Base-by-base conservation (phyloP, 805 yeast species). In the Naumovozyma castellii region DNA sequence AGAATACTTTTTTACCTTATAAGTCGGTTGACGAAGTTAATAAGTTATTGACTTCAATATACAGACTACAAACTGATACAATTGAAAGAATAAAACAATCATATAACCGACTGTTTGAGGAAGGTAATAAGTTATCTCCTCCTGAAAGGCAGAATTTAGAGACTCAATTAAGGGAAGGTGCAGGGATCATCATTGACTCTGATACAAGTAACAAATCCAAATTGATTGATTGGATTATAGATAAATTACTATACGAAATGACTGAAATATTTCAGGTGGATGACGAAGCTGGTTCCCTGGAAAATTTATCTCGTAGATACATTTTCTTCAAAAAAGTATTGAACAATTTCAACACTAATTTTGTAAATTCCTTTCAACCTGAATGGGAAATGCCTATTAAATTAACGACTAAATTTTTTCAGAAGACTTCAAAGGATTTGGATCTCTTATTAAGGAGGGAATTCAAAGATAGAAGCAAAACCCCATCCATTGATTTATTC, bases 221-320 rank as follows among this genome's bases (percentile, higher is more conserved):
- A 51, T 67, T 90, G 35, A 61, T 77, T 6, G 74, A 71, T 35
- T 85, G 94, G 90, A 84, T 82, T 58, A 73, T 83, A 43, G 75
- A 73, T 41, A 69, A 69, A 28, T 78, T 81, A 45, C 66, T 92
- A 39, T 73, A 73, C 51, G 97, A 90, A 51, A 76, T 90, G 34
- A 72, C 72, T 28, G 65, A 75, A 17, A 85, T 92, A 9, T 92
- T 92, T 62, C 73, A 76, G 39, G 69, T 78, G 8, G 70, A 77
- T 12, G 97, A 87, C 50, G 98, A 92, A 61, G 98, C 98, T 0
- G 97, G 97, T 1, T 81, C 94, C 4, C 64, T 92, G 43, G 98
- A 92, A 43, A 92, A 92, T 59, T 62, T 92, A 38, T 72, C 76
- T 22, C 67, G 97, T 48, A 67, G 98, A 36, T 92, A 77, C 57